Percentiles rank a stretch among this genome's conserved stretches.
Conservation (phyloP, 192 early-diverging fungal species). For the Coemansia asiatica region DNA sequence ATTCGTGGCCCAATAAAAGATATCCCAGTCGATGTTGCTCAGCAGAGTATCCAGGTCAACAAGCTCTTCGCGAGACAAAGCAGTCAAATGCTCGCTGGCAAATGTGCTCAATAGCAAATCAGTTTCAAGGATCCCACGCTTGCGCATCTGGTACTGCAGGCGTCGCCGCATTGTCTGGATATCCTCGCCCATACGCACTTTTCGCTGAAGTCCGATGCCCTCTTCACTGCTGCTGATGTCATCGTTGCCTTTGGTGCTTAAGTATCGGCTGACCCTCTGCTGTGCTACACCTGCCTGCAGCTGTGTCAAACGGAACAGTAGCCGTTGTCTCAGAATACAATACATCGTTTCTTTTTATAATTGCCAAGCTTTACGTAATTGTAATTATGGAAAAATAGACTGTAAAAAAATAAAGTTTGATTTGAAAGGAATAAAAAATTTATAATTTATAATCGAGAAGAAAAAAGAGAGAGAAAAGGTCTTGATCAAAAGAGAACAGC, state of each 20-base stretch:
- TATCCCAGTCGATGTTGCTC: constrained; percentile 94
- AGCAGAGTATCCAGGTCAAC: constrained; percentile 78
- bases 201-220: constrained; percentile 32
- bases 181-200: constrained; percentile 64
- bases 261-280: neutral
- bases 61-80: constrained; percentile 61
- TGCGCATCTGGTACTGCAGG: constrained; percentile 82
- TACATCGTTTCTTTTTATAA: too few relatives aligned
- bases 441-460: too few relatives aligned
- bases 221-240: neutral
- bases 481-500: too few relatives aligned
- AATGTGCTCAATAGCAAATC: constrained; percentile 91
- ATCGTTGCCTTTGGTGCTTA: neutral
- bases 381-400: too few relatives aligned
- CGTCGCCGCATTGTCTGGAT: constrained; percentile 74
- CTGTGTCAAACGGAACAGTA: too few relatives aligned
- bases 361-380: too few relatives aligned
- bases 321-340: too few relatives aligned
- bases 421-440: too few relatives aligned
- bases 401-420: too few relatives aligned
- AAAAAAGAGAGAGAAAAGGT: too few relatives aligned
- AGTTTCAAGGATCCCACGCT: constrained; percentile 92
- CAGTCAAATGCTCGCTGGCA: constrained; percentile 63
- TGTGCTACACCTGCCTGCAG: neutral
- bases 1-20: constrained; percentile 86